These are phyloP conservation scores for Salvia sclarea DNA, from an alignment of 305 asterid species.

Conservation along the genomic window DNA sequence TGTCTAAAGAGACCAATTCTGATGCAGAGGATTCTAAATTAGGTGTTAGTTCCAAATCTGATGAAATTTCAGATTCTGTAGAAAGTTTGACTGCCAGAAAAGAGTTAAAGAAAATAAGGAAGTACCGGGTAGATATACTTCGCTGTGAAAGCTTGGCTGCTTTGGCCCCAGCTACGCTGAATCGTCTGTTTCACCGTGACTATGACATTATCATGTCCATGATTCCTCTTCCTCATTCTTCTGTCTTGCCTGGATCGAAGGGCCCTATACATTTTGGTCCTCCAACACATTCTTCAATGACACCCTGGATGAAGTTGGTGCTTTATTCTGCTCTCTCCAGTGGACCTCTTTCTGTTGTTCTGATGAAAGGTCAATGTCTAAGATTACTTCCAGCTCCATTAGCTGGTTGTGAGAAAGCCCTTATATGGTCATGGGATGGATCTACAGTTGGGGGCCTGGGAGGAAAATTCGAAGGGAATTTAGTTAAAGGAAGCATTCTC, in stretches of 20 bases:
- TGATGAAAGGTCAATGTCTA: conserved; percentile 93
- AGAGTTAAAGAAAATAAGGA: conserved; percentile 56
- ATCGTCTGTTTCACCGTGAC: conserved; percentile 92
- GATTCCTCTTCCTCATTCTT: conserved; percentile 96
- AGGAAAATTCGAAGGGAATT: conserved; percentile 82
- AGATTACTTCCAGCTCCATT: conserved; percentile 97
- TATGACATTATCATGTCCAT: conserved; percentile 91
- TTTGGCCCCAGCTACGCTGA: conserved; percentile 83
- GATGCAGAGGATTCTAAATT: conserved; percentile 40
- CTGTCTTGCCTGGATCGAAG: conserved; percentile 91
- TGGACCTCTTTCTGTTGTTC: conserved; percentile 96
- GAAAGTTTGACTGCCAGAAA: conserved; percentile 52
- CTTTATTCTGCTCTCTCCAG: conserved; percentile 71
- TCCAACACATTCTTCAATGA: conserved; percentile 93
- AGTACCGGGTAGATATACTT: conserved; percentile 85
- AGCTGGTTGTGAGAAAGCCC: conserved; percentile 97
- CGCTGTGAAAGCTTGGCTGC: conserved; percentile 99
- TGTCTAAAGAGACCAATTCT: conserved; percentile 43
- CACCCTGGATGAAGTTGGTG: conserved; percentile 98
- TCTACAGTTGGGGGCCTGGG: conserved; percentile 89
- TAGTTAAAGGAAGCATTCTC: conserved; percentile 88
- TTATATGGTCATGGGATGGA: conserved; percentile 99
- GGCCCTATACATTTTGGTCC: conserved; percentile 99
- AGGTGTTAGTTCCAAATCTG: conserved; percentile 45
- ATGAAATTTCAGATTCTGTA: conserved; percentile 45